phyloP scores from a whole-genome alignment of 352 stramenopile genomes.

The Phytophthora pluvialis region DNA sequence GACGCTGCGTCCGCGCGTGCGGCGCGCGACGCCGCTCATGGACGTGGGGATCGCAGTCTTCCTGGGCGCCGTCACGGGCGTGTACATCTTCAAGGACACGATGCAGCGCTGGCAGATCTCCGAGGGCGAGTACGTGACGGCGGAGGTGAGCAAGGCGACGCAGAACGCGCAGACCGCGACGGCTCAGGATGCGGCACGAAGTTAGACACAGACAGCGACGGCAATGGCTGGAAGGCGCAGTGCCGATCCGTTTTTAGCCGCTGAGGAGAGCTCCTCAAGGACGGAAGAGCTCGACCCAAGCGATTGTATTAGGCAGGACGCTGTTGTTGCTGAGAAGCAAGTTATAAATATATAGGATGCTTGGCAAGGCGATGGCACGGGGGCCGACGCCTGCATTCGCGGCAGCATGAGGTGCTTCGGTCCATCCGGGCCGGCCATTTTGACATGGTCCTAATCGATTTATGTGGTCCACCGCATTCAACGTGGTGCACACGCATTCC shows the following conservation, averaged over 20 bases:
- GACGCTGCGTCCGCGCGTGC: conserved; percentile 59
- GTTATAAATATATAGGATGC: conserved; percentile 18
- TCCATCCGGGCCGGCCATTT: too few relatives aligned
- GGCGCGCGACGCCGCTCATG: conserved; percentile 63
- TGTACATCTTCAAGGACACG: conserved; percentile 84
- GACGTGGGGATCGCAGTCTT: conserved; percentile 62
- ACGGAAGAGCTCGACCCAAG: neutral
- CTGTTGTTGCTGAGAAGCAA: neutral
- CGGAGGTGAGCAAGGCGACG: conserved; percentile 27
- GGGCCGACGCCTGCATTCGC: neutral
- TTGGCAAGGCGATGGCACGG: conserved; percentile 3
- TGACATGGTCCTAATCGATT: too few relatives aligned
- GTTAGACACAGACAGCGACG: neutral
- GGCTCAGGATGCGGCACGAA: conserved; percentile 15
- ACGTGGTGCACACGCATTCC: too few relatives aligned
- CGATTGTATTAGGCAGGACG: neutral
- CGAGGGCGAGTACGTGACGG: conserved; percentile 35
- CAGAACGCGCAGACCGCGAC: conserved; percentile 13
- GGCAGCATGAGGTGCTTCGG: conserved; percentile 6
- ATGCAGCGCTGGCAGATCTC: conserved; percentile 57
- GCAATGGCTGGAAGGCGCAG: neutral
- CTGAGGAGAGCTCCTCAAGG: neutral
- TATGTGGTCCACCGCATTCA: neutral
- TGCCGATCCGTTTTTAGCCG: neutral
- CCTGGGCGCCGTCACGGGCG: conserved; percentile 56